Conservation (phyloP, 1,139 yeast genomes). For the Pichia cactophila region DNA sequence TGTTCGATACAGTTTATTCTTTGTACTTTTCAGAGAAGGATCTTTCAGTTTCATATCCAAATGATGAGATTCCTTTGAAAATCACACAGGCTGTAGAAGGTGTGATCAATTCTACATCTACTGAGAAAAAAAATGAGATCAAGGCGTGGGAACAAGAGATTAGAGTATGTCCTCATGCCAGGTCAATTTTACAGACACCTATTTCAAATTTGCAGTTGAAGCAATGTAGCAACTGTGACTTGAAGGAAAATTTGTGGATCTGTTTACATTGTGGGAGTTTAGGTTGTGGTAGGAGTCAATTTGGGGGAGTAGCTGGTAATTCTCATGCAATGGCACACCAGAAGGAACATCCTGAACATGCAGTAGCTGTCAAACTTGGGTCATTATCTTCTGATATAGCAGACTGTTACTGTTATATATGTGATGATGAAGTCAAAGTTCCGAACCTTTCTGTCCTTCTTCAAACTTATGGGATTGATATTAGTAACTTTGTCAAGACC, state of each 20-base stretch:
- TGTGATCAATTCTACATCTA: constrained; percentile 59
- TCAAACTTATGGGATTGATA: constrained; percentile 60
- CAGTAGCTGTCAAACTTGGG: constrained; percentile 85
- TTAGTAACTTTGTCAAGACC: constrained; percentile 49
- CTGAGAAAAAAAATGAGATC: constrained; percentile 60
- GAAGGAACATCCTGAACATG: constrained; percentile 45
- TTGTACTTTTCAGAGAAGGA: constrained; percentile 39
- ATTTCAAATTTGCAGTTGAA: constrained; percentile 32
- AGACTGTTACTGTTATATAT: constrained; percentile 81
- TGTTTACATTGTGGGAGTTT: constrained; percentile 82
- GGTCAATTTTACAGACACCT: constrained; percentile 38
- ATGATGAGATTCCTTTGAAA: constrained; percentile 16
- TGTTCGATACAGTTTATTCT: constrained; percentile 43
- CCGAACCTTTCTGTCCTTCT: constrained; percentile 48
- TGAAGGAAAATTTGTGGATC: constrained; percentile 79
- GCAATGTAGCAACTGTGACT: constrained; percentile 59
- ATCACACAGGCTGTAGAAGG: constrained; percentile 33
- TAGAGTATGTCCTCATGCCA: constrained; percentile 68
- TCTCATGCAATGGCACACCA: constrained; percentile 82
- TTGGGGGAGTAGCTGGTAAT: constrained; percentile 87
- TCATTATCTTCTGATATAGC: constrained; percentile 67
- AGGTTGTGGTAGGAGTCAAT: constrained; percentile 92
- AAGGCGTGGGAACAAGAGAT: constrained; percentile 91
- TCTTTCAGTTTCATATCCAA: constrained; percentile 17
- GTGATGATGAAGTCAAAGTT: constrained; percentile 84